Base-by-base conservation (phyloP, 257 asterid species). In the Przewalskia tangutica region DNA sequence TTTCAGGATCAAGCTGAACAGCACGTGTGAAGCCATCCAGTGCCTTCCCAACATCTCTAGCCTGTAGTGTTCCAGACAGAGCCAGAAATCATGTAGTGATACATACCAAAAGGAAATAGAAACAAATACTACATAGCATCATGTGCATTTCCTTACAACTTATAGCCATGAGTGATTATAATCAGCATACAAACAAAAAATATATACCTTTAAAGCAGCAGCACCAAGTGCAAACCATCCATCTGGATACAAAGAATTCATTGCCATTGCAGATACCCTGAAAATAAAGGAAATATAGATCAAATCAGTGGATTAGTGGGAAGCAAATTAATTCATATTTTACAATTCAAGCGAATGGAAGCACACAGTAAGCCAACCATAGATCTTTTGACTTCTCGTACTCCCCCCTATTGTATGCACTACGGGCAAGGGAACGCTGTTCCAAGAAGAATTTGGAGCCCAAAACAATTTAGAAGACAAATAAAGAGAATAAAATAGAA, bases 191-290 rank as follows among this genome's bases (percentile, higher is more conserved):
- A 50, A 53, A 50, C 8, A 17, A 23, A 23, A 75, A 64, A 62
- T 13, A 40, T 20, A 16, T 4, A 84, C 87, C 90, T 95, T 95
- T 82, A 95, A 88, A 80, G 97, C 93, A 84, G 99, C 97, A 50
- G 97, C 94, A 70, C 99, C 99, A 66, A 95, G 90, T 32, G 97
- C 98, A 86, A 95, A 95, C 99, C 99, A 95, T 84, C 99, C 99
- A 86, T 92, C 95, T 44, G 92, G 96, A 88, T 95, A 81, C 85
- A 94, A 59, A 83, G 99, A 91, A 84, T 95, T 95, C 86, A 95
- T 84, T 82, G 89, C 84, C 98, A 95, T 90, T 60, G 99, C 99
- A 32, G 97, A 93, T 67, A 89, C 98, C 98, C 87, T 84, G 50
- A 44, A 18, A 77, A 53, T 51, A 23, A 65, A 83, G 50, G 79